Conservation (phyloP, 2,329 filamentous ascomycete species). For the Fusarium tupiense region DNA sequence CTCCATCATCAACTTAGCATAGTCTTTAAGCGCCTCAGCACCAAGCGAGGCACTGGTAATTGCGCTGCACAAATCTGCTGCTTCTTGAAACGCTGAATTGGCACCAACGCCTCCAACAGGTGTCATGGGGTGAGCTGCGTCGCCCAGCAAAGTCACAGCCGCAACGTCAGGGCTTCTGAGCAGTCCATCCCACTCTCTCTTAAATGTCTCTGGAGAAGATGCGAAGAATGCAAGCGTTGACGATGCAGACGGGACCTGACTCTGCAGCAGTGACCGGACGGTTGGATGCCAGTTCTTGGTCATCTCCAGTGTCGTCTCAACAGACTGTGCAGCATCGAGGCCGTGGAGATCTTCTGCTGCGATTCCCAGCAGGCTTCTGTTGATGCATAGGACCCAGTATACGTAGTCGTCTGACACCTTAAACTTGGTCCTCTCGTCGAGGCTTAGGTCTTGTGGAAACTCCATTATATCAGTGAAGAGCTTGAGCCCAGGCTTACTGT, state of each 20-base stretch:
- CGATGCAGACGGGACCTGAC: neutral
- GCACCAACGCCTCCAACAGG: neutral
- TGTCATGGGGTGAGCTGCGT: neutral
- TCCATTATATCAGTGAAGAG: neutral
- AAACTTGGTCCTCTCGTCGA: neutral
- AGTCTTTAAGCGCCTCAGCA: neutral
- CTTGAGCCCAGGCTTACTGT: neutral
- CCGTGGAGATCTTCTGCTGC: neutral
- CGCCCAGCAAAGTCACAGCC: neutral
- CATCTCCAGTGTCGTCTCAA: neutral
- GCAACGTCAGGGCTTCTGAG: fast-evolving
- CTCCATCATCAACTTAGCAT: fast-evolving
- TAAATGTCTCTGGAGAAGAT: neutral
- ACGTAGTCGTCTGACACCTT: neutral
- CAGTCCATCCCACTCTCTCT: neutral
- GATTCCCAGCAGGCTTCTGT: neutral
- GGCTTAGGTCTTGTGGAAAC: neutral
- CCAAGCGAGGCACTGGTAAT: fast-evolving
- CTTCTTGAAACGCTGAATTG: neutral
- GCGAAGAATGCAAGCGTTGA: neutral
- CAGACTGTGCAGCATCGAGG: neutral
- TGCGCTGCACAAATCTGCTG: neutral
- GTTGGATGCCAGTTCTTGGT: neutral
- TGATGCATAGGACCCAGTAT: neutral
- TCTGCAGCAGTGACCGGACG: neutral